Conservation (phyloP, 1,139 yeast species). For the Kurtzmaniella quercitrusa region DNA sequence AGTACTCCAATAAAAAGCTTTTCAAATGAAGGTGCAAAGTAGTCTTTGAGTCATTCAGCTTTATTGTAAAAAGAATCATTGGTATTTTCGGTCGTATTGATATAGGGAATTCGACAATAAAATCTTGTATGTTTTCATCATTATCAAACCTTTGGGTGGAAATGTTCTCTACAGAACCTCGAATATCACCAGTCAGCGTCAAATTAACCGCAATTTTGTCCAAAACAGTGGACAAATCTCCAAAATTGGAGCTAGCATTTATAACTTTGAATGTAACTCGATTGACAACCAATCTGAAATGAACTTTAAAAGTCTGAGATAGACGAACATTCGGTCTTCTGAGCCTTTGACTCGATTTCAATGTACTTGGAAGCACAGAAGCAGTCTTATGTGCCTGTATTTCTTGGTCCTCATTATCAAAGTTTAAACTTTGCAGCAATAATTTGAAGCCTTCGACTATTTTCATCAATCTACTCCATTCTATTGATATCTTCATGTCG, state of each 20-base stretch:
- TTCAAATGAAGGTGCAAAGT: conserved; percentile 37
- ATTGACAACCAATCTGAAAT: conserved; percentile 21
- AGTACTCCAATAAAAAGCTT: conserved; percentile 45
- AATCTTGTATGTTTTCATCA: conserved; percentile 4
- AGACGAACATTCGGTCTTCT: conserved; percentile 9
- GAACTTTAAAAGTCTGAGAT: conserved; percentile 8
- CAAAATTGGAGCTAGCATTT: conserved; percentile 38
- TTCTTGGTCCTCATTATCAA: not conserved
- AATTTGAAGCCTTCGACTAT: not conserved
- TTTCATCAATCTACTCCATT: conserved; percentile 11
- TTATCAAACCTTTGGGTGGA: conserved; percentile 20
- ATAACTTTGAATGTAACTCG: conserved; percentile 21
- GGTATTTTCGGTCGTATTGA: conserved; percentile 14
- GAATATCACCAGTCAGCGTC: conserved; percentile 26
- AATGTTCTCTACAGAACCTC: conserved; percentile 25
- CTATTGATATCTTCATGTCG: conserved; percentile 15
- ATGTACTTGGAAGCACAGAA: conserved; percentile 9
- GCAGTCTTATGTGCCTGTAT: not conserved
- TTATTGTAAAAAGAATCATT: conserved; percentile 19
- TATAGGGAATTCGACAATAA: conserved; percentile 2
- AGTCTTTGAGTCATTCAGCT: conserved; percentile 16
- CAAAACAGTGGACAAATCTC: conserved; percentile 30
- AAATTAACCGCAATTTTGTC: conserved; percentile 24
- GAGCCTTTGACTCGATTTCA: conserved; percentile 13
- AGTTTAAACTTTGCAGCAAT: not conserved